Base-by-base conservation (phyloP, 495 filamentous ascomycete genomes). In the Clavariopsis aquatica region DNA sequence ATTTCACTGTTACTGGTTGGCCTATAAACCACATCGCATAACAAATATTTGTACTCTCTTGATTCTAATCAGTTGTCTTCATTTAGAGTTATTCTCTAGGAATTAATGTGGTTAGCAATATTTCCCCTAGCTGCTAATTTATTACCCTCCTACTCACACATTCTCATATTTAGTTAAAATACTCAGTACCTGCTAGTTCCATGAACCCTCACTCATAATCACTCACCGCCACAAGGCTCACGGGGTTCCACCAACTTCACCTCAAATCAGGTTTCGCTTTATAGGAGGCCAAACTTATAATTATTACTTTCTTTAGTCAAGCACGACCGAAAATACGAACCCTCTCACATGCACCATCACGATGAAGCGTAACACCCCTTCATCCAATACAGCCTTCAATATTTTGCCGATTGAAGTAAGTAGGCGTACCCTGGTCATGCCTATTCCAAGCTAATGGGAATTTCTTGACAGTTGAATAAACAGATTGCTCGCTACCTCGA, bases 401-500 rank as follows among this genome's bases (percentile, higher is more conserved):
- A 60, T 15, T 9, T 34, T 65, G 24, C 56, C 62, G 1, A 65
- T 65, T 15, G 62, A 65, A 31, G 62, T 60, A 31, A 49, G 57
- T 53, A 28, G 27, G 1, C 23, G 2, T 19, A 13, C 41, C 34
- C 1, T 8, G 13, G 1, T n/a, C 15, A 10, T 26, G 46, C 46
- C 20, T 20, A 17, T n/a, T 12, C 17, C 57, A 23, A 20, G 4
- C 20, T 58, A 58, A 19, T 8, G 34, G 22, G n/a, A n/a, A n/a
- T 51, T 29, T 29, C 56, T 62, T 12, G 22, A 12, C 57, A 76
- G 72, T 60, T 71, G 38, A 74, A 67, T 63, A 66, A 71, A 36
- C 45, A 57, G n/a, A 75, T 77, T 24, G 73, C 70, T 31, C 12
- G 53, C 52, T 65, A 68, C 54, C 57, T 77, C 49, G 73, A 74